Evolutionary conservation across 164 flowering plant genomes (phyloP), one percentile per base, ranked within the genome.

Genomic region (Vitis riparia): DNA sequence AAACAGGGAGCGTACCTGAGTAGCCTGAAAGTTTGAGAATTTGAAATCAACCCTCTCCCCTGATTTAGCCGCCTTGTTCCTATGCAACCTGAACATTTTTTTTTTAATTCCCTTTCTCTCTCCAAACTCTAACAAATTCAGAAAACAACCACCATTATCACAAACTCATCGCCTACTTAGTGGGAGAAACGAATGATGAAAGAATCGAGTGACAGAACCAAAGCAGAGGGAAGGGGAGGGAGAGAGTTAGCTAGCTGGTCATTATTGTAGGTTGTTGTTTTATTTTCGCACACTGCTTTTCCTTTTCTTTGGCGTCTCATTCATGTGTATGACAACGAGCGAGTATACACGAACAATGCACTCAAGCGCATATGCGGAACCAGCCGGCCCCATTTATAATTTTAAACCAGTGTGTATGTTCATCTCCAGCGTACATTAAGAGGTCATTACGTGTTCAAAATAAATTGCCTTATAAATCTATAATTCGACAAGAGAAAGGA

Each of bases 31-130:
- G 19, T 79, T 67, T 23, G 85, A 84, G 74, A 89, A 80, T 51
- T 74, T 88, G 85, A 93, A 93, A 76, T 87, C 92, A 59, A 89
- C 29, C 60, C 74, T 89, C 67, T 86, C 91, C 63, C 85, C 84
- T 51, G 86, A 78, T 75, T 76, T 84, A 37, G 71, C 72, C 0
- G 78, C 44, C 77, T 71, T 83, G 70, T 71, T 84, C 78, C 85
- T 82, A 64, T 86, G 89, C 73, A 84, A 73, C 78, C 79, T 85
- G 77, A 88, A 88, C 98, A 91, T 92, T 67, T 52, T 81, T 80
- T 63, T 55, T 61, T 58, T 68, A 13, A 6, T 15, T 62, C 68
- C 15, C 55, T 50, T 53, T 70, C 63, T 48, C 62, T 60, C 68
- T 69, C 56, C 47, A 30, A 51, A 51, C n/a, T 37, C 44, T 37